Conservation (phyloP, 129 eudicot species). For the Saposhnikovia divaricata region DNA sequence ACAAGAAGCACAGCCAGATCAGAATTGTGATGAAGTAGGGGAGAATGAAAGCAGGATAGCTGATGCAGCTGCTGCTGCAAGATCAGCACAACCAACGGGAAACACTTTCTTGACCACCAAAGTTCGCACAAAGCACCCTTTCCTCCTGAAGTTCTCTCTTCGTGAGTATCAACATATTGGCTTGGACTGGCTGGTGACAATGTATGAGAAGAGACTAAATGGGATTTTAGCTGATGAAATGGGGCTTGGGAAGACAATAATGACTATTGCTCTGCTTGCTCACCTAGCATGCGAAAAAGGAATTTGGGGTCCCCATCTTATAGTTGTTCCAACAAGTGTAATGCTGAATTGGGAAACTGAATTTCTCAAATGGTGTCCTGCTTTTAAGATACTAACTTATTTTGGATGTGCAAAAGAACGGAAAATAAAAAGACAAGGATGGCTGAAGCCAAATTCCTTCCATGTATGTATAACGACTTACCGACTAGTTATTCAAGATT, state of each 20-base stretch:
- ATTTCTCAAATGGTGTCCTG: slow-evolving; percentile 98
- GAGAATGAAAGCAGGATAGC: slow-evolving; percentile 78
- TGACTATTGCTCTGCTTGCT: slow-evolving; percentile 96
- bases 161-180: slow-evolving; percentile 99
- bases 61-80: slow-evolving; percentile 98
- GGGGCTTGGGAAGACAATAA: slow-evolving; percentile 98
- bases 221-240: slow-evolving; percentile 99
- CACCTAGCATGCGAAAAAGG: slow-evolving; percentile 98
- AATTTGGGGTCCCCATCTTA: slow-evolving; percentile 99
- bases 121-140: slow-evolving; percentile 85
- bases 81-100: slow-evolving; percentile 98
- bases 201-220: slow-evolving; percentile 91
- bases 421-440: slow-evolving; percentile 85
- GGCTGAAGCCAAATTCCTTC: slow-evolving; percentile 89
- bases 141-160: slow-evolving; percentile 80
- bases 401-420: slow-evolving; percentile 97
- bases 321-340: slow-evolving; percentile 98
- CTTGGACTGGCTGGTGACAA: slow-evolving; percentile 94
- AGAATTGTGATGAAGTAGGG: slow-evolving; percentile 33
- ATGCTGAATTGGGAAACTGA: slow-evolving; percentile 99
- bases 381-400: slow-evolving; percentile 93
- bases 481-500: slow-evolving; percentile 91
- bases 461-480: slow-evolving; percentile 94
- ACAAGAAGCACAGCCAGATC: slow-evolving; percentile 26
- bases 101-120: slow-evolving; percentile 86